These are phyloP conservation scores for Teunomyces pallodes DNA, from an alignment of 805 yeast species.

Conservation along the genomic window DNA sequence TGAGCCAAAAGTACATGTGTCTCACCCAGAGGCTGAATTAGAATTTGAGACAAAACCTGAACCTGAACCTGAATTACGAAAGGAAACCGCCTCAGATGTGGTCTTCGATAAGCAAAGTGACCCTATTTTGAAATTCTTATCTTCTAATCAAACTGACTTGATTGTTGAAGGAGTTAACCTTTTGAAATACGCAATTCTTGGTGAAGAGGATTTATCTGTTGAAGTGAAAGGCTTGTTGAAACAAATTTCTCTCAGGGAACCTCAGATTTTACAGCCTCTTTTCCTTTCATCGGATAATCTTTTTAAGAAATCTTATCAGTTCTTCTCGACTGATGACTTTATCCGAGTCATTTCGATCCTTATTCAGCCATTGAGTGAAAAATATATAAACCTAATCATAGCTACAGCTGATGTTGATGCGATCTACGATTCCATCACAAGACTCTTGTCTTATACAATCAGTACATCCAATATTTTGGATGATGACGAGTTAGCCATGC, in stretches of 20 bases:
- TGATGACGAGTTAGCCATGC: conserved; percentile 33
- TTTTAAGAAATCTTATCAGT: conserved; percentile 21
- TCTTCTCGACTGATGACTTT: conserved; percentile 34
- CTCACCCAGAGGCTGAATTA: neutral
- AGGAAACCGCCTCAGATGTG: neutral
- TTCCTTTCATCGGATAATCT: conserved; percentile 23
- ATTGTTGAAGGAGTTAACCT: conserved; percentile 36
- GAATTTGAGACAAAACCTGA: neutral
- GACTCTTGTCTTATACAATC: conserved; percentile 28
- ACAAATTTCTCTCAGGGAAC: conserved; percentile 28
- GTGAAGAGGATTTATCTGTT: conserved; percentile 30
- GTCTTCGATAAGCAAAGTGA: conserved; percentile 25
- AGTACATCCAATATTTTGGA: conserved; percentile 30
- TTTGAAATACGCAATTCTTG: conserved; percentile 36
- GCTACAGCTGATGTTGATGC: conserved; percentile 23
- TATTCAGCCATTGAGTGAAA: conserved; percentile 18
- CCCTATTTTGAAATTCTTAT: conserved; percentile 34
- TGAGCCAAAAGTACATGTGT: too few relatives aligned
- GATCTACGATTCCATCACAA: conserved; percentile 26
- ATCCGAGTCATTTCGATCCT: conserved; percentile 29
- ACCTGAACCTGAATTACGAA: neutral
- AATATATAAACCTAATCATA: conserved; percentile 20
- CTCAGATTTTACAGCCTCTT: conserved; percentile 31
- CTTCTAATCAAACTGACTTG: conserved; percentile 29
- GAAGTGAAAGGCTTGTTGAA: conserved; percentile 21